Evolutionary conservation across 345 rosid genomes (phyloP), one percentile per base, ranked within the genome.

Genomic region (Triadica sebifera): DNA sequence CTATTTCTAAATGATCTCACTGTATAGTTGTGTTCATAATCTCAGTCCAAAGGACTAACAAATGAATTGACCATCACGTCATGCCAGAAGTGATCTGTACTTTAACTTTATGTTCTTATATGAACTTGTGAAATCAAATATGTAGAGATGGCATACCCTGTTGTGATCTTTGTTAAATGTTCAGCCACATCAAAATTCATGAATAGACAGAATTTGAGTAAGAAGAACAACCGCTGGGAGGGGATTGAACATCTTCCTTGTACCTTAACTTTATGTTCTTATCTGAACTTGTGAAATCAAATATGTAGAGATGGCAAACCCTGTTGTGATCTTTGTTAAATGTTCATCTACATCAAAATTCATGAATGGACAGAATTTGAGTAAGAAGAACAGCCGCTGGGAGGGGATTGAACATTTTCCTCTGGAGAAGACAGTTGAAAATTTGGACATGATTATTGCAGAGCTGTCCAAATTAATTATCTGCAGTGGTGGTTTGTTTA

Each of bases 1-100:
- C 91, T 56, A 75, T 95, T 46, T 65, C 86, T 2, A 85, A 88
- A 75, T 89, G 85, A 85, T 64, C n/a, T 25, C 41, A 22, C 39
- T 66, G 72, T 74, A 45, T 50, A 37, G 68, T 62, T 62, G 60
- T 74, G 41, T 47, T 39, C 47, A 56, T 58, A 41, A 22, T 75
- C 20, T 16, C 22, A 16, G 20, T 24, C 37, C 58, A 20, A 13
- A 69, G 11, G 47, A 72, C 80, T 57, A 71, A 65, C 73, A 47
- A 47, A 66, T n/a, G n/a, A n/a, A n/a, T n/a, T 59, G 56, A 46
- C n/a, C 12, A 50, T 68, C 63, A 25, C 49, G 24, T 64, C 12
- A 41, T 37, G 10, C 45, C 3, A 66, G 69, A 57, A 47, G 17
- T 62, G 39, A 67, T 74, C 22, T 69, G 63, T 73, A 69, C 10